phyloP scores from a whole-genome alignment of 768 basidiomycete genomes.

The Lentinula lateritia region DNA sequence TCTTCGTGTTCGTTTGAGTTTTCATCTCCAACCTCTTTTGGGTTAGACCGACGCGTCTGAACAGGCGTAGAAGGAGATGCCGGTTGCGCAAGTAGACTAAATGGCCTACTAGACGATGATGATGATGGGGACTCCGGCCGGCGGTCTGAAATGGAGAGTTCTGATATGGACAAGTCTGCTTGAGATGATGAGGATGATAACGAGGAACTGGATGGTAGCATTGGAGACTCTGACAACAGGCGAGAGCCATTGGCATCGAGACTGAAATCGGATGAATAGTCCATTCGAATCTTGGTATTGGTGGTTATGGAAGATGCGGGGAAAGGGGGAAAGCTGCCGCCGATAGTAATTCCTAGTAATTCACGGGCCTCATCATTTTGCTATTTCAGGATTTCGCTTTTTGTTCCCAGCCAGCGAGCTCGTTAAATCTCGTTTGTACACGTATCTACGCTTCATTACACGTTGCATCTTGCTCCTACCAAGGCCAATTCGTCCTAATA shows the following conservation, averaged over 20 bases:
- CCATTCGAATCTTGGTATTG: conserved; percentile 15
- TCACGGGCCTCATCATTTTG: background rate
- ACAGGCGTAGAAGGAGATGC: conserved; percentile 10
- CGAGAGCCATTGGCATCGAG: conserved; percentile 25
- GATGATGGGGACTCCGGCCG: background rate
- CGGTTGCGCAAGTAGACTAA: conserved; percentile 22
- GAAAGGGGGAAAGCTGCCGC: background rate
- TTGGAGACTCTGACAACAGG: conserved; percentile 43
- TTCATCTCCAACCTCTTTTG: background rate
- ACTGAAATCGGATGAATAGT: conserved; percentile 24
- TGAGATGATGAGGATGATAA: conserved; percentile 27
- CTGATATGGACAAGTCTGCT: conserved; percentile 53
- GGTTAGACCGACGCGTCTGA: conserved; percentile 7
- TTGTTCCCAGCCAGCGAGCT: no score
- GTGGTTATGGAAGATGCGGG: no score
- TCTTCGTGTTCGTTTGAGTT: background rate
- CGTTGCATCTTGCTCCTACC: no score
- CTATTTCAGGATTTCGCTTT: no score
- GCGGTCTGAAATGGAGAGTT: conserved; percentile 41
- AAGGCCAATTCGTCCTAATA: no score
- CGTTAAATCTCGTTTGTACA: no score
- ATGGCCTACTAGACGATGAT: conserved; percentile 17
- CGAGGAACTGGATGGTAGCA: conserved; percentile 22
- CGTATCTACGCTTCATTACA: no score
- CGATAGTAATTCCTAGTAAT: no score